These are phyloP conservation scores for Verticillium tricorpus DNA, from an alignment of 2,329 filamentous ascomycete genomes.

Conservation along the genomic window DNA sequence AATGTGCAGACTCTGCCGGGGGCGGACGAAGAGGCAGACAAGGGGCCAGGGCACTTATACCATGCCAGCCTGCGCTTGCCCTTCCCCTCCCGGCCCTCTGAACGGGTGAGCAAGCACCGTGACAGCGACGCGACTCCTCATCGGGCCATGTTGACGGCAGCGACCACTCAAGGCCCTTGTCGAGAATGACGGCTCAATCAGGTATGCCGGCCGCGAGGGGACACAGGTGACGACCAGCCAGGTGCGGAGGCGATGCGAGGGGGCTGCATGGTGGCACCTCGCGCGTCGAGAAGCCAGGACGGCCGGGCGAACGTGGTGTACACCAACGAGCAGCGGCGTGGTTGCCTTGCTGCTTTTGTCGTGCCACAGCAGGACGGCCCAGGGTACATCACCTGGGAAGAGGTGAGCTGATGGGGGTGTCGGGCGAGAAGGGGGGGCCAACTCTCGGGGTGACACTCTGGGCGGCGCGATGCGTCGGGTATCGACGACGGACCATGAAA, in stretches of 20 bases:
- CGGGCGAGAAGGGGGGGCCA: not conserved
- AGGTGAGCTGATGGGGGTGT: not conserved
- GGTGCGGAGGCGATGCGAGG: not conserved
- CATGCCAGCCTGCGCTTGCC: not conserved
- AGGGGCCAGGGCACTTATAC: not conserved
- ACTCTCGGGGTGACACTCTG: not conserved
- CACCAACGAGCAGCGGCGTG: not conserved
- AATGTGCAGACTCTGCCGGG: not conserved
- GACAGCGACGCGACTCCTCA: not conserved
- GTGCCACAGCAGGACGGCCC: slow-evolving; percentile 11
- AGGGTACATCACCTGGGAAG: not conserved
- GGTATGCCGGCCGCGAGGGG: not conserved
- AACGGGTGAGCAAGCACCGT: not conserved
- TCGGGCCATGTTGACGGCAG: not conserved
- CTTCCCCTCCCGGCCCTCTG: not conserved
- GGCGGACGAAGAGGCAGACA: not conserved
- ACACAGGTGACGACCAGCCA: not conserved
- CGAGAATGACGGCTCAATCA: not conserved
- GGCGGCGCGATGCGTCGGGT: not conserved
- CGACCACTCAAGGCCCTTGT: not conserved
- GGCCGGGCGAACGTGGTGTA: slow-evolving; percentile 5
- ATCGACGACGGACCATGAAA: not conserved
- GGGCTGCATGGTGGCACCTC: not conserved
- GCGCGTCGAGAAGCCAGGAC: not conserved
- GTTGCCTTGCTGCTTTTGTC: not conserved